Evolutionary conservation across 495 filamentous ascomycete species (phyloP), one percentile per base, ranked within the genome.

Genomic region (Cudoniella acicularis): DNA sequence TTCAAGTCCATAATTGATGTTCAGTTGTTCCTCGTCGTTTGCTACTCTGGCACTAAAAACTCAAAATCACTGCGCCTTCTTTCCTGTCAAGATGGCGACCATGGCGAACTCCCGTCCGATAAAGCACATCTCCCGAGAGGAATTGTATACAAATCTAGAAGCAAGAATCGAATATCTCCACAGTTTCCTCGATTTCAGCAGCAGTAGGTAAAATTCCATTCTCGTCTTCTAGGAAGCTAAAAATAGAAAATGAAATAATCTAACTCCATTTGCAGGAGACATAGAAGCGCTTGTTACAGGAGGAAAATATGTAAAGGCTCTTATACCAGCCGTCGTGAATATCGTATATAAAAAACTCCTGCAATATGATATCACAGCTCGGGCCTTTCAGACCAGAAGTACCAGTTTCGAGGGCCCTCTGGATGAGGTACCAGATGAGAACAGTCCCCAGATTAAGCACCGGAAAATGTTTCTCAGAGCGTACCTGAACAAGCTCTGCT

Each of bases 301-400:
- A 42, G 70, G 76, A 51, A 89, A 87, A 67, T 89, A 89, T 72
- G 84, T 91, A 71, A 87, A 87, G 62, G 81, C 85, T 17, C 76
- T 90, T 45, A 89, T 90, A 49, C 88, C 88, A 0, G 86, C 82
- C 10, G 75, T 84, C 24, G 82, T 84, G 69, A 90, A 89, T 68
- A 84, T 90, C 55, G 86, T 90, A n/a, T 91, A 90, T 72, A 84
- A 83, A 51, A 90, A 91, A 66, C 77, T 91, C 3, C 74, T 91
- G 20, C 79, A 84, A 57, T 85, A 82, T 64, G 87, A 90, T 64
- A 90, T 91, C 74, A 90, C 88, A 11, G 87, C 88, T 0, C 80
- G 85, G 0, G 73, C 80, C 17, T 88, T 91, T 71, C 77, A 81
- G 51, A 90, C 87, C 2, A 71, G 84, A 24, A 82, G 80, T 52